phyloP scores from a whole-genome alignment of 352 stramenopile genomes.

The Phytophthora agathidicida region DNA sequence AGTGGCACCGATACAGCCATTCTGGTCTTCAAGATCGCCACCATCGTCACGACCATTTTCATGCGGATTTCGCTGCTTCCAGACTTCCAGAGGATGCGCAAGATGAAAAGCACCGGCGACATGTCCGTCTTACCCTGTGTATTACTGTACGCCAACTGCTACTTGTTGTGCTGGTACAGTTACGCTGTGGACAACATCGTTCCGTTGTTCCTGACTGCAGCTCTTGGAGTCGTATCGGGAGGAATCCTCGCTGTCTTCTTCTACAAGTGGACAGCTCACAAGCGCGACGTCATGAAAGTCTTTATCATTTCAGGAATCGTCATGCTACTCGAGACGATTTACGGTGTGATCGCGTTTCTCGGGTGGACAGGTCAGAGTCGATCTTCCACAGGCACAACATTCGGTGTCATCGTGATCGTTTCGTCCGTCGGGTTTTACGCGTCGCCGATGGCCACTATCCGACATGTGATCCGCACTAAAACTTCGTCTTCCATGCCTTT shows the following conservation, averaged over 20 bases:
- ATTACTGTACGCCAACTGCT: conserved; percentile 38
- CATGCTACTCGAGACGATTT: conserved; percentile 36
- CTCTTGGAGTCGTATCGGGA: conserved; percentile 36
- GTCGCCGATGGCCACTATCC: conserved; percentile 44
- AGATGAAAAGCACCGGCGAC: conserved; percentile 37
- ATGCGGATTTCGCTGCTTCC: conserved; percentile 49
- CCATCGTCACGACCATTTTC: conserved; percentile 46
- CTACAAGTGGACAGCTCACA: conserved; percentile 39
- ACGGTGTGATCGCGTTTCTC: conserved; percentile 29
- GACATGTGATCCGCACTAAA: conserved; percentile 43
- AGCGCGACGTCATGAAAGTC: conserved; percentile 32
- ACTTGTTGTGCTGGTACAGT: conserved; percentile 43
- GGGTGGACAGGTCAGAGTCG: conserved; percentile 35
- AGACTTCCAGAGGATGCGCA: conserved; percentile 44
- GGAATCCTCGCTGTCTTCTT: conserved; percentile 43
- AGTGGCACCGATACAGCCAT: conserved; percentile 10
- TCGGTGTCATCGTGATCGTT: conserved; percentile 46
- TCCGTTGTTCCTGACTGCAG: conserved; percentile 45
- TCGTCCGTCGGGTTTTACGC: conserved; percentile 35
- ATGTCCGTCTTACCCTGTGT: conserved; percentile 37
- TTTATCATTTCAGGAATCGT: conserved; percentile 28
- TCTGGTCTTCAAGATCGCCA: conserved; percentile 36
- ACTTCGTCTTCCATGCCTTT: conserved; percentile 56
- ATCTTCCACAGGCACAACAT: conserved; percentile 29
- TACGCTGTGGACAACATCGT: conserved; percentile 51